Base-by-base conservation (phyloP, 345 rosid genomes). In the Luvunga scandens region DNA sequence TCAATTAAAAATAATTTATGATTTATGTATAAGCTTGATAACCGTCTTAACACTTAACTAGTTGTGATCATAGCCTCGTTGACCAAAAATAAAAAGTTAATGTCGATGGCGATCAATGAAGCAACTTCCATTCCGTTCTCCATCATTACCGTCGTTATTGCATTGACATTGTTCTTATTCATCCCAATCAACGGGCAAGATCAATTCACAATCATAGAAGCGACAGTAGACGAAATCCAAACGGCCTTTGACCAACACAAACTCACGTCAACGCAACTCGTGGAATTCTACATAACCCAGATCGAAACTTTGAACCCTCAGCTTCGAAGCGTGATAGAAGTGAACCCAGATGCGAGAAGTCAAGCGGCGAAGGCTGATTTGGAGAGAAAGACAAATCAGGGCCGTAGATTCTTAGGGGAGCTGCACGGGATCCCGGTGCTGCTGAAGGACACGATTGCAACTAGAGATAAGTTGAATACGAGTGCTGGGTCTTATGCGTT, bases 401-500 rank as follows among this genome's bases (percentile, higher is more conserved):
- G 79, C 60, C 9, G 72, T 5, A 5, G 34, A 27, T n/a, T 13
- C 39, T 66, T 78, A 25, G 82, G 89, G 30, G 77, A 27, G 6
- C 21, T 85, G 28, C 88, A 87, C 48, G 90, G 90, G 27, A 80
- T 87, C 33, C 88, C 90, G 21, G 76, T 87, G 73, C 71, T 87
- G 78, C 69, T 87, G 2, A 87, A 87, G 85, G 90, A 87, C 76
- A 69, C 77, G 25, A 76, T 83, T 19, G 84, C 59, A 27, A 83
- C 85, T 10, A 76, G 66, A 30, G 83, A 84, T 63, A 65, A 30
- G 77, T 55, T 78, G 79, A 85, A 83, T 71, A 78, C 81, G 10
- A 81, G 77, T 50, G 71, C 78, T 13, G 89, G 87, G 13, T 84
- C 89, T 21, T 81, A 76, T 62, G 87, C 89, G 19, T 71, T 87